Conservation (phyloP, 257 asterid species). For the Solanum lignicaule region DNA sequence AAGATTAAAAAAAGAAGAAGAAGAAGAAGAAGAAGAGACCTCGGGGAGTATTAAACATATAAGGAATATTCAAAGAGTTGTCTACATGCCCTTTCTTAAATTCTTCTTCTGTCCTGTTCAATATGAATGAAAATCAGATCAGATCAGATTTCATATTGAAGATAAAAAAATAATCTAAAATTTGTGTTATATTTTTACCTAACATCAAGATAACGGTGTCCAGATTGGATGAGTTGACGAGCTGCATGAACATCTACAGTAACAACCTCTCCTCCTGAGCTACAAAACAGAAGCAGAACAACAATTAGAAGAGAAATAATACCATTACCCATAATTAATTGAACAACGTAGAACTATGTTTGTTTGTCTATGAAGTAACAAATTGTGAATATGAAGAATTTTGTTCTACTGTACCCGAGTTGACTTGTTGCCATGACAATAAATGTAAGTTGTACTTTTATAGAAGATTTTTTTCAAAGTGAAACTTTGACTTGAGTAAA, state of each 20-base stretch:
- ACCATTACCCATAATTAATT: neutral
- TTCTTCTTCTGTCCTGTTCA: conserved; percentile 75
- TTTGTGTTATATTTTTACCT: conserved; percentile 22
- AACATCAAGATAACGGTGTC: conserved; percentile 66
- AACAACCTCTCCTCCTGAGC: conserved; percentile 28
- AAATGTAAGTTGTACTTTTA: neutral
- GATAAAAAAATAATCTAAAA: no score
- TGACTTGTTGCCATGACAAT: neutral
- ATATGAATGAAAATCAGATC: neutral
- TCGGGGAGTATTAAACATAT: conserved; percentile 60
- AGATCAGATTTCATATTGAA: neutral
- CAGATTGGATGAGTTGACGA: conserved; percentile 34
- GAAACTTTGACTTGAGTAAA: neutral
- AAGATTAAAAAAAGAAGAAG: neutral
- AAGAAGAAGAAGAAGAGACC: conserved; percentile 19
- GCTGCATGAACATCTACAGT: conserved; percentile 65
- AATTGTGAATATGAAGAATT: neutral
- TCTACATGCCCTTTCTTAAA: conserved; percentile 62
- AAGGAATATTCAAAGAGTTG: conserved; percentile 58
- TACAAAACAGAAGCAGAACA: conserved; percentile 11
- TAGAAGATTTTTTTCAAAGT: neutral
- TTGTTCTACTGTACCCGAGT: neutral
- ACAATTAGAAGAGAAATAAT: neutral
- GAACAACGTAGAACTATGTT: neutral
- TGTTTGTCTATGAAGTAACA: neutral